These are phyloP conservation scores for Aechmea fasciata DNA, from an alignment of 176 grass and related monocot genomes.

Conservation along the genomic window DNA sequence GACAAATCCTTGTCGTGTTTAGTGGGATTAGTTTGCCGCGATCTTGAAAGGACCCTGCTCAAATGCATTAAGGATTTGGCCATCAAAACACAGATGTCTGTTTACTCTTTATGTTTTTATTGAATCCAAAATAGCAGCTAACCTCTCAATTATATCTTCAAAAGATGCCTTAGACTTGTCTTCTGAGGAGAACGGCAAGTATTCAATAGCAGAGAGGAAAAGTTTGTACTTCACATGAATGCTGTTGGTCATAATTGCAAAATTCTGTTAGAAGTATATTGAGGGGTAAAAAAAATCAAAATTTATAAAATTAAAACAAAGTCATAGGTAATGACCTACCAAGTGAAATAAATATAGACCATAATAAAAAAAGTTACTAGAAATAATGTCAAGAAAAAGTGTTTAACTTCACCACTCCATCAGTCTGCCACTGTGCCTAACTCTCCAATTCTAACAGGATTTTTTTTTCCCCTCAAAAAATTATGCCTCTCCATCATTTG, in stretches of 20 bases:
- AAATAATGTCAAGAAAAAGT: too few species aligned
- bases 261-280: conserved; percentile 6
- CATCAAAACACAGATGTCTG: neutral
- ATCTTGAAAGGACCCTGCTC: conserved; percentile 77
- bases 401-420: too few species aligned
- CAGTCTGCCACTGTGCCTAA: too few species aligned
- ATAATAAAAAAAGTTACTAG: neutral
- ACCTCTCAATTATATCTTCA: conserved; percentile 97
- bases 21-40: conserved; percentile 55
- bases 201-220: conserved; percentile 82
- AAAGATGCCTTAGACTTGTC: conserved; percentile 66
- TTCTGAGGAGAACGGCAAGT: conserved; percentile 69
- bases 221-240: conserved; percentile 83
- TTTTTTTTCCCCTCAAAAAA: too few species aligned
- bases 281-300: neutral
- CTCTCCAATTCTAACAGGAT: too few species aligned
- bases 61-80: conserved; percentile 8
- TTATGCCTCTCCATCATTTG: too few species aligned
- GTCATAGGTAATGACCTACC: too few species aligned
- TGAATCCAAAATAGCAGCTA: conserved; percentile 22
- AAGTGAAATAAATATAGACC: neutral
- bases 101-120: neutral
- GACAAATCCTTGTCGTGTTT: conserved; percentile 45
- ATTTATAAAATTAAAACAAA: neutral
- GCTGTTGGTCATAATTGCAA: conserved; percentile 29